Evolutionary conservation across 2,329 filamentous ascomycete genomes (phyloP).

Genomic region (Cordyceps fumosorosea): DNA sequence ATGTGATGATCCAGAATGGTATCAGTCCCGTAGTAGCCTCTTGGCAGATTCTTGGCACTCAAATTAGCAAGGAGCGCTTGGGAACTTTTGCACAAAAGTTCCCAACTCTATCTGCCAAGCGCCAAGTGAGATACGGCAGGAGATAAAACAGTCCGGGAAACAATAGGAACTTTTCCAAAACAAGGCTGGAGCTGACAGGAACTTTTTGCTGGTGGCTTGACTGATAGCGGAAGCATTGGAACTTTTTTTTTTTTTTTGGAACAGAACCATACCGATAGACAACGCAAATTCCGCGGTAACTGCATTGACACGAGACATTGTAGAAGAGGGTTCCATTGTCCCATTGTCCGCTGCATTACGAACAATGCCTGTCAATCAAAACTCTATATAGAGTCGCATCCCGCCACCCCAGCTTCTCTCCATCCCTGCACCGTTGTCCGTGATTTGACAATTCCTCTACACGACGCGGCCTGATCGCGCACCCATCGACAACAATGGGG

Average conservation of each 20-base stretch:
- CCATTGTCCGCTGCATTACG: no score
- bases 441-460: neutral
- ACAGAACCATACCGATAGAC: no score
- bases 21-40: neutral
- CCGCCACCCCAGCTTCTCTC: no score
- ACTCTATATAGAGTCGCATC: no score
- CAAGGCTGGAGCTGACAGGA: neutral
- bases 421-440: neutral
- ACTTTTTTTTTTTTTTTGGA: neutral
- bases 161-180: neutral
- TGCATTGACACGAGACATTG: no score
- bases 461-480: neutral
- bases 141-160: neutral
- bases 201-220: neutral
- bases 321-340: no score
- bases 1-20: neutral
- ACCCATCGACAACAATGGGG: neutral
- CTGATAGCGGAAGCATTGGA: neutral
- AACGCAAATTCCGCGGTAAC: no score
- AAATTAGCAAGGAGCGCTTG: neutral
- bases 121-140: neutral
- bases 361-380: no score
- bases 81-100: no score
- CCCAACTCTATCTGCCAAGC: neutral
- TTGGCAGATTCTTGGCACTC: no score